Percentiles rank a stretch among this genome's conserved stretches.
These are phyloP conservation scores for Saccharomyces hybrid DNA, from an alignment of 1,139 yeast genomes.

Conservation along the genomic window DNA sequence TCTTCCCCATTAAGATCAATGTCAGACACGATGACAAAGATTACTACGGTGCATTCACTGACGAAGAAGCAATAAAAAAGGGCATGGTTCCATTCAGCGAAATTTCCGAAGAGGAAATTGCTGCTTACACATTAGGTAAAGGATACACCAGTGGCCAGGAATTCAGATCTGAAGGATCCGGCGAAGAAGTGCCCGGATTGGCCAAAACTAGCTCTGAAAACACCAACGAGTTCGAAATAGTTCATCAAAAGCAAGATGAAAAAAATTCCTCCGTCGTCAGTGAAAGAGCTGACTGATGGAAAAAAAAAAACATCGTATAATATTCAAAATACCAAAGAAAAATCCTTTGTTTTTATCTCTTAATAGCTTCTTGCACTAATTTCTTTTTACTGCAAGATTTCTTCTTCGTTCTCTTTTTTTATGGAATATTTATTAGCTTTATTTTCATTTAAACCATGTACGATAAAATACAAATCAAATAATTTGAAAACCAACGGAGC, in stretches of 20 bases:
- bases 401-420: too few relatives aligned
- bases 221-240: not conserved
- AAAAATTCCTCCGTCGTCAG: not conserved
- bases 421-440: too few relatives aligned
- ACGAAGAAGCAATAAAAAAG: conserved; percentile 32
- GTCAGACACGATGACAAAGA: conserved; percentile 36
- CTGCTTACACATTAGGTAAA: not conserved
- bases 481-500: too few relatives aligned
- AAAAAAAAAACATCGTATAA: not conserved
- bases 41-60: conserved; percentile 36
- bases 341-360: too few relatives aligned
- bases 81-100: conserved; percentile 30
- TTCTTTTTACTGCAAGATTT: too few relatives aligned
- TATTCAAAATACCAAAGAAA: too few relatives aligned
- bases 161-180: not conserved
- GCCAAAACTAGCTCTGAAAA: not conserved
- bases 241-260: not conserved
- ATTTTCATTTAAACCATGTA: too few relatives aligned
- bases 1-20: conserved; percentile 35
- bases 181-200: not conserved
- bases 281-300: not conserved
- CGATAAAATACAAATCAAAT: too few relatives aligned
- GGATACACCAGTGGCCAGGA: not conserved
- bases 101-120: conserved; percentile 22
- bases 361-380: too few relatives aligned